A percentile compares a stretch with the other conserved stretches of the same genome.
Conservation (phyloP, 2,329 filamentous ascomycete genomes). For the Fusarium sacchari region DNA sequence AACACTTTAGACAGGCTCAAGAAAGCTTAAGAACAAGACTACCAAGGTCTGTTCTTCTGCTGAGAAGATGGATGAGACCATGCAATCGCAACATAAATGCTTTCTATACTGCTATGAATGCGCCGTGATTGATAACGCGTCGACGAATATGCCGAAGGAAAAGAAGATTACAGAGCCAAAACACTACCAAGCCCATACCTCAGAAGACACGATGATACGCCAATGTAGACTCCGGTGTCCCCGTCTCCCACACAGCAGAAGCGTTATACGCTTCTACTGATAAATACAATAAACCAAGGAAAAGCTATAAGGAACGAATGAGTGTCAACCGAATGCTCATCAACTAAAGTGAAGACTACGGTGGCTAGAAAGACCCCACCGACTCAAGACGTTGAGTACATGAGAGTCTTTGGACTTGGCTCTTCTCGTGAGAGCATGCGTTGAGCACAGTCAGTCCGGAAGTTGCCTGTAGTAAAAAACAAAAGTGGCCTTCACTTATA, state of each 20-base stretch:
- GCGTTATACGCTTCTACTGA: conserved; percentile 39
- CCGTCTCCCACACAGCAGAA: conserved; percentile 40
- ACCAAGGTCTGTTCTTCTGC: background rate
- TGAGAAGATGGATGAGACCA: conserved; percentile 8
- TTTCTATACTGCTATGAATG: conserved; percentile 49
- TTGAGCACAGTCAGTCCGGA: background rate
- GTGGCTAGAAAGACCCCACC: conserved; percentile 3
- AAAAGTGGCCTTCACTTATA: conserved; percentile 49
- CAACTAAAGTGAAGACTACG: background rate
- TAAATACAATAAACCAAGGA: conserved; percentile 37
- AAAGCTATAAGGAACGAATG: conserved; percentile 35
- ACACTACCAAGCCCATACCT: conserved; percentile 35
- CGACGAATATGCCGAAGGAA: conserved; percentile 15
- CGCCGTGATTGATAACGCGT: conserved; percentile 24
- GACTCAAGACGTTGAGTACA: conserved; percentile 3
- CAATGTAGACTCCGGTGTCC: conserved; percentile 44
- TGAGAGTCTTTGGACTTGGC: conserved; percentile 5
- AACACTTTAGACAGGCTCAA: conserved; percentile 32
- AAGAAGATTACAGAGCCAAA: conserved; percentile 32
- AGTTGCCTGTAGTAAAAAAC: conserved; percentile 11
- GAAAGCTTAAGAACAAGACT: background rate
- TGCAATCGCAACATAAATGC: conserved; percentile 22
- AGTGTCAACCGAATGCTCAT: conserved; percentile 1
- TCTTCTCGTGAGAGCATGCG: conserved; percentile 2
- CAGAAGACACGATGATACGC: conserved; percentile 45